Percentiles rank a stretch among this genome's conserved stretches.
phyloP scores from a whole-genome alignment of 2,329 filamentous ascomycete genomes.

The Biscogniauxia marginata region DNA sequence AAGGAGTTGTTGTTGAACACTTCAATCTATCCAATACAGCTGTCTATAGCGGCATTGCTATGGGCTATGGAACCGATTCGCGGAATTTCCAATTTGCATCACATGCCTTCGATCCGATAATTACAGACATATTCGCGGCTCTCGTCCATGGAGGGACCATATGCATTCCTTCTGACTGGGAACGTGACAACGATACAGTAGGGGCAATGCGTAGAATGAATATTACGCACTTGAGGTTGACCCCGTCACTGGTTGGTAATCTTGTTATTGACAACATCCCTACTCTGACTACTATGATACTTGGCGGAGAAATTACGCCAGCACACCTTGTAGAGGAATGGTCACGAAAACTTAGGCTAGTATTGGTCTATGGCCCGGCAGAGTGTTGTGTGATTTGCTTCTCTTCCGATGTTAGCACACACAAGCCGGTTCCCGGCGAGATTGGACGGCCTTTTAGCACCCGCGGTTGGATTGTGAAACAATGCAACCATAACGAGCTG shows the following conservation, averaged over 20 bases:
- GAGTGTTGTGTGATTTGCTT: background rate
- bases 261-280: background rate
- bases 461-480: constrained; percentile 8
- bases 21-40: constrained; percentile 56
- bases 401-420: background rate
- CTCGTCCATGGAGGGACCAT: background rate
- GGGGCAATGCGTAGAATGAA: background rate
- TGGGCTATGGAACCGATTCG: constrained; percentile 3
- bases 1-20: constrained; percentile 56
- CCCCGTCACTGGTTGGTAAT: background rate
- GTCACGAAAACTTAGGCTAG: background rate
- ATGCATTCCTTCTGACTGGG: background rate
- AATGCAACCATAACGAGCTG: background rate
- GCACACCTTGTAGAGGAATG: background rate
- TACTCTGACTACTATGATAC: background rate
- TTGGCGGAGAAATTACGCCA: background rate
- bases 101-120: background rate
- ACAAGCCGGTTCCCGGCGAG: background rate
- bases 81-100: constrained; percentile 21
- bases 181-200: background rate
- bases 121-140: background rate
- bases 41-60: constrained; percentile 36
- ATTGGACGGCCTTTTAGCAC: background rate
- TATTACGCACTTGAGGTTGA: background rate
- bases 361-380: background rate